Evolutionary conservation across 768 basidiomycete species (phyloP), one percentile per base, ranked within the genome.

Genomic region (Kwoniella sp.): DNA sequence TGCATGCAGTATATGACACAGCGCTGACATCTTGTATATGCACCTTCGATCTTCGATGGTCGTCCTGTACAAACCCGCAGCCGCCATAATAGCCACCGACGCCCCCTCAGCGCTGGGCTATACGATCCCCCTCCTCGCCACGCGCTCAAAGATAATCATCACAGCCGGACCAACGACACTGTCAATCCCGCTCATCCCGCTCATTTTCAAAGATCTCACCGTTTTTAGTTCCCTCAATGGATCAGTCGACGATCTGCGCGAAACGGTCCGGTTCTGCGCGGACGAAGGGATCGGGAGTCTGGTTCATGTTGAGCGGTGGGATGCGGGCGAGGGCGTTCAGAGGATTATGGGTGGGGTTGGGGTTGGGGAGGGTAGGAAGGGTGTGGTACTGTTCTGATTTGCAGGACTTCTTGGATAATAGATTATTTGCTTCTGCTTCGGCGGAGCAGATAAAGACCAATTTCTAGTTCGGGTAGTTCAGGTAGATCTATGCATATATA

Each of bases 161-260:
- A 47, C 56, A 12, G 56, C 56, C 25, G 56, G 56, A 8, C 56
- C 56, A 20, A 23, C 23, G 25, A 41, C 26, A 15, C 4, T 29
- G 0, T 26, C 31, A 4, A 23, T 58, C 37, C 37, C 56, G 5
- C 37, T 58, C 9, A 22, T 58, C 2, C 30, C 31, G 17, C 37
- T 58, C 41, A 26, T 58, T 3, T 58, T 58, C 31, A 58, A 45
- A 29, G 38, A 58, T 41, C 31, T 58, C 2, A 58, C 37, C 3
- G 28, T 58, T 20, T 0, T 47, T 12, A 37, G 56, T n/a, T 13
- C 56, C 0, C 37, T 41, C 15, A 58, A 58, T 23, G 56, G 56
- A 22, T 38, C 38, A 8, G 23, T 30, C 4, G 11, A 58, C 3
- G 34, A 45, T 8, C 37, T 58, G 15, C 12, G 13, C 4, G 56